A percentile compares a stretch with the other conserved stretches of the same genome.
Evolutionary conservation across 2,329 filamentous ascomycete species (phyloP).

Genomic region (Trichoderma sp.): DNA sequence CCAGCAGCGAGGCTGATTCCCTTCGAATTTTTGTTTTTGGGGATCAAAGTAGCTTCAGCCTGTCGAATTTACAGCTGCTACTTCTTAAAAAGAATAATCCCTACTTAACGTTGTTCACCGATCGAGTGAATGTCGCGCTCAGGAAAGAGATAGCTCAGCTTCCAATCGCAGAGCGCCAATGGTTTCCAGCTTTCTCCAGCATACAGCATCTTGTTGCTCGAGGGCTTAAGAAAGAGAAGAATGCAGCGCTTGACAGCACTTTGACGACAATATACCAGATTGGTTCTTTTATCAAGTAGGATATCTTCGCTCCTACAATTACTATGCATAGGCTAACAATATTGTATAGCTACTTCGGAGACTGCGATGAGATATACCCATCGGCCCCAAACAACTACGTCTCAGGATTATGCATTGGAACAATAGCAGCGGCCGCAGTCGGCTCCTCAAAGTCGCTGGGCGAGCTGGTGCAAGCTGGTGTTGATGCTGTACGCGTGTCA

Average conservation of each 20-base stretch:
- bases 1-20: neutral
- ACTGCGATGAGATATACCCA: slow-evolving; percentile 13
- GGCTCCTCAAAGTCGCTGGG: slow-evolving; percentile 21
- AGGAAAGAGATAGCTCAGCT: slow-evolving; percentile 20
- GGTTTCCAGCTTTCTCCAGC: slow-evolving; percentile 22
- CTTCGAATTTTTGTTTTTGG: slow-evolving; percentile 21
- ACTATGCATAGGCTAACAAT: neutral
- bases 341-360: slow-evolving; percentile 17
- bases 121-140: slow-evolving; percentile 17
- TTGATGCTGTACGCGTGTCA: slow-evolving; percentile 23
- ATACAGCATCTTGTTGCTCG: slow-evolving; percentile 25
- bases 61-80: slow-evolving; percentile 14
- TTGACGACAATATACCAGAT: slow-evolving; percentile 25
- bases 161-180: slow-evolving; percentile 13
- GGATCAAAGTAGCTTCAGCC: slow-evolving; percentile 19
- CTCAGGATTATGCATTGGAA: slow-evolving; percentile 23
- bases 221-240: neutral
- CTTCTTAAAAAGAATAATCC: slow-evolving; percentile 19
- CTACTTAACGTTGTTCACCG: slow-evolving; percentile 21
- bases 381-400: slow-evolving; percentile 3
- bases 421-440: slow-evolving; percentile 25
- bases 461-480: slow-evolving; percentile 19
- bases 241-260: slow-evolving; percentile 23
- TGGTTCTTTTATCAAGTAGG: slow-evolving; percentile 22
- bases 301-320: neutral